Evolutionary conservation across 805 yeast species (phyloP).

Genomic region (Yarrowia sp.): DNA sequence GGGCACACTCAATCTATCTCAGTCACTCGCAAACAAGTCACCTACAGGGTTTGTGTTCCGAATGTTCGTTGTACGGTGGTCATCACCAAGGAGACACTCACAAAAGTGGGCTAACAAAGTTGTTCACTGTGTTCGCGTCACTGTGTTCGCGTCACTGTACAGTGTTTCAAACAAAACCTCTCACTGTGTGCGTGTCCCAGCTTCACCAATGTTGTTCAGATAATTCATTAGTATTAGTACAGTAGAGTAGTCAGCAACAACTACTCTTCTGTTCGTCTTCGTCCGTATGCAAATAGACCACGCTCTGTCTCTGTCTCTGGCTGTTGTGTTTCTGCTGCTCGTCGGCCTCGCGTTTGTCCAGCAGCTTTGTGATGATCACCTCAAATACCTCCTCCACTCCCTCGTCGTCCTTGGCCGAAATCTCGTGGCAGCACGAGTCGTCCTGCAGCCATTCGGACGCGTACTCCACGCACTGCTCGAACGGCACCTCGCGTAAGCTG

Average conservation of each 20-base stretch:
- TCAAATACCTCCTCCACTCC: constrained; percentile 51
- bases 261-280: constrained; percentile 44
- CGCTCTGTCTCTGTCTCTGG: constrained; percentile 33
- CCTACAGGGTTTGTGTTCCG: no score
- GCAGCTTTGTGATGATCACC: constrained; percentile 47
- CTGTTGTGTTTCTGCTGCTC: constrained; percentile 10
- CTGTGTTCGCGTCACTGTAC: no score
- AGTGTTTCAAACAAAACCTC: no score
- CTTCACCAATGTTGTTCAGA: no score
- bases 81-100: no score
- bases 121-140: no score
- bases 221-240: constrained; percentile 18
- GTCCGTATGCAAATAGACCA: constrained; percentile 46
- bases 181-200: no score
- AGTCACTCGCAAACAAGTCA: no score
- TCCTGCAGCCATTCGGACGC: constrained; percentile 45
- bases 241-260: constrained; percentile 42
- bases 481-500: constrained; percentile 49
- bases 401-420: constrained; percentile 50
- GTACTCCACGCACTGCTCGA: constrained; percentile 49
- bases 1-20: no score
- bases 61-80: no score
- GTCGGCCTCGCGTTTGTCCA: constrained; percentile 42
- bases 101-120: no score
- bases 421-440: constrained; percentile 48